These are phyloP conservation scores for Metschnikowia aberdeeniae DNA, from an alignment of 805 yeast species.

Conservation along the genomic window DNA sequence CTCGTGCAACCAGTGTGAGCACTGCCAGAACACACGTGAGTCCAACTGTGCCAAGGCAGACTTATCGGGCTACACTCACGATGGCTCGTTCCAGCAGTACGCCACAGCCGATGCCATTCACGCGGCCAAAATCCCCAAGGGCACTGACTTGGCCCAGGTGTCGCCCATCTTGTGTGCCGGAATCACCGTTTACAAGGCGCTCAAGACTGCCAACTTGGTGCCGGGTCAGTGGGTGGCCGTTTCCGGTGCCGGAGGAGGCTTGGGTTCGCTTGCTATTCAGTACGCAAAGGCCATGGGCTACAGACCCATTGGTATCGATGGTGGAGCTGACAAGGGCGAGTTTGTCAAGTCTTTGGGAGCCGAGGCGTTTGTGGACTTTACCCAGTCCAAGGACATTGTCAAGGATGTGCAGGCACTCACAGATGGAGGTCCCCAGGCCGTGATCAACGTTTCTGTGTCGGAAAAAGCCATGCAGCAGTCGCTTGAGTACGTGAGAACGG, in stretches of 20 bases:
- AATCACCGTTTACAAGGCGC: conserved; percentile 85
- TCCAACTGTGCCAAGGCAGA: conserved; percentile 68
- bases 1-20: conserved; percentile 74
- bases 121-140: conserved; percentile 75
- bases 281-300: conserved; percentile 75
- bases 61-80: conserved; percentile 76
- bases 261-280: conserved; percentile 71
- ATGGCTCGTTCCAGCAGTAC: conserved; percentile 89
- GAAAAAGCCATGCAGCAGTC: conserved; percentile 55
- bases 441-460: conserved; percentile 70
- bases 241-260: conserved; percentile 79
- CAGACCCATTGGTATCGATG: conserved; percentile 68
- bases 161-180: conserved; percentile 91
- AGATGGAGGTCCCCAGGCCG: conserved; percentile 75
- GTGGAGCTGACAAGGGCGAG: conserved; percentile 58
- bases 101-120: conserved; percentile 86
- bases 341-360: conserved; percentile 35
- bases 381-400: conserved; percentile 49
- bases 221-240: conserved; percentile 77
- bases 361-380: conserved; percentile 25
- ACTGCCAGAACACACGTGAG: conserved; percentile 63
- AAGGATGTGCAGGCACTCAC: conserved; percentile 54
- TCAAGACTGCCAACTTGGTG: conserved; percentile 66
- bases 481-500: conserved; percentile 37
- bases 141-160: conserved; percentile 67